phyloP scores from a whole-genome alignment of 805 yeast genomes.

The Candida stauntonica region DNA sequence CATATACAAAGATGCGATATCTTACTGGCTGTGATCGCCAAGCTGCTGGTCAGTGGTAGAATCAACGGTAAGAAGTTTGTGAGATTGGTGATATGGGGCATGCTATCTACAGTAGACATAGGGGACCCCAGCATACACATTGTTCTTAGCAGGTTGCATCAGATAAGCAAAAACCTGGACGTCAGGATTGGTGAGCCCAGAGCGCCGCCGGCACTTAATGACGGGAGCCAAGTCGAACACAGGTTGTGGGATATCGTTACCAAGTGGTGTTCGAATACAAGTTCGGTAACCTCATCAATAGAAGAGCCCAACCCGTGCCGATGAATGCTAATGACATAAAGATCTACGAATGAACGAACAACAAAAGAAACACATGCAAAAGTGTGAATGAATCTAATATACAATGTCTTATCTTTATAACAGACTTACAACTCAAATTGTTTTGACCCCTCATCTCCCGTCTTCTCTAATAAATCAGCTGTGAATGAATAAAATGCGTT shows the following conservation, averaged over 20 bases:
- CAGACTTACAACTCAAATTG: no score
- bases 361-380: no score
- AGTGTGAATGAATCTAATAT: no score
- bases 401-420: no score
- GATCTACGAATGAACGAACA: background rate
- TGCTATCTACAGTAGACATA: background rate
- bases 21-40: conserved; percentile 7
- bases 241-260: background rate
- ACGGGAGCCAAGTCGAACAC: no score
- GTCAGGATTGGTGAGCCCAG: conserved; percentile 2
- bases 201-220: no score
- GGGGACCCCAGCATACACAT: conserved; percentile 2
- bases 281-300: background rate
- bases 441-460: no score
- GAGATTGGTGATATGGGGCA: conserved; percentile 10
- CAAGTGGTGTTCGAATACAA: background rate
- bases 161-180: background rate
- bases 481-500: background rate
- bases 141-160: conserved; percentile 6
- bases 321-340: background rate
- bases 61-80: background rate
- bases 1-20: conserved; percentile 1
- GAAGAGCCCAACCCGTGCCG: background rate
- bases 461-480: no score
- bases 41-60: background rate